Percentiles rank a stretch among this genome's conserved stretches.
Conservation (phyloP, 352 stramenopile genomes). For the Pythium oligandrum region DNA sequence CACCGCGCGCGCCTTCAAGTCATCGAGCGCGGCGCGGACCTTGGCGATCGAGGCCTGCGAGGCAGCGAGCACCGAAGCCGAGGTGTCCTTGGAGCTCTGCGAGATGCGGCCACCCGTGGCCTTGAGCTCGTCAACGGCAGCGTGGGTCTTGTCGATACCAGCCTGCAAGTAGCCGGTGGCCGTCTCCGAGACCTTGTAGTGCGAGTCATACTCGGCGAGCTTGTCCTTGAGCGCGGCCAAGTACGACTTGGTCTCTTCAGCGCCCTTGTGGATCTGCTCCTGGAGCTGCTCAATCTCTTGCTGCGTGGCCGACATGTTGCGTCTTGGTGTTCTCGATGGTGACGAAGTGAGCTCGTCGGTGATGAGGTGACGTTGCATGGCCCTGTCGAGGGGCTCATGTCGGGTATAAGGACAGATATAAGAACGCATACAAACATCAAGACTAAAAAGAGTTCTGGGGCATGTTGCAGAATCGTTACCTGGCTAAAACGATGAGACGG, state of each 20-base stretch:
- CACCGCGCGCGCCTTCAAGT: slow-evolving; percentile 48
- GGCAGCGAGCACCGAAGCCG: slow-evolving; percentile 38
- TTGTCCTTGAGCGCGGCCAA: slow-evolving; percentile 30
- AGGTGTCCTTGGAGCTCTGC: slow-evolving; percentile 45
- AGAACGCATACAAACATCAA: slow-evolving; percentile 13
- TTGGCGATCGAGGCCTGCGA: slow-evolving; percentile 53
- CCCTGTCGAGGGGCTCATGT: background rate
- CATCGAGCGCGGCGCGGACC: slow-evolving; percentile 45
- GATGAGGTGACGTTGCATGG: slow-evolving; percentile 1
- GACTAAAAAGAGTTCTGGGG: background rate
- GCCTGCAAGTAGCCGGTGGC: slow-evolving; percentile 60
- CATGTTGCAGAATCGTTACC: no score
- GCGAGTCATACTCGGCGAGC: slow-evolving; percentile 49
- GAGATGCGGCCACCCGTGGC: slow-evolving; percentile 45
- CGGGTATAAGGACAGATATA: slow-evolving; percentile 11
- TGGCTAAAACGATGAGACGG: no score
- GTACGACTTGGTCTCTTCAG: slow-evolving; percentile 76
- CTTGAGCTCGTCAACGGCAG: slow-evolving; percentile 73
- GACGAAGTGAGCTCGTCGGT: background rate
- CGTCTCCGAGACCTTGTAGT: slow-evolving; percentile 71
- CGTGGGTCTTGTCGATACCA: slow-evolving; percentile 58
- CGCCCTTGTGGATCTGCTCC: slow-evolving; percentile 60
- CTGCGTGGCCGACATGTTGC: slow-evolving; percentile 8
- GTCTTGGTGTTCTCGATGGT: no score
- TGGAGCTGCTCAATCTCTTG: slow-evolving; percentile 57